These are phyloP conservation scores for Verticillium longisporum DNA, from an alignment of 2,329 filamentous ascomycete species.

Conservation along the genomic window DNA sequence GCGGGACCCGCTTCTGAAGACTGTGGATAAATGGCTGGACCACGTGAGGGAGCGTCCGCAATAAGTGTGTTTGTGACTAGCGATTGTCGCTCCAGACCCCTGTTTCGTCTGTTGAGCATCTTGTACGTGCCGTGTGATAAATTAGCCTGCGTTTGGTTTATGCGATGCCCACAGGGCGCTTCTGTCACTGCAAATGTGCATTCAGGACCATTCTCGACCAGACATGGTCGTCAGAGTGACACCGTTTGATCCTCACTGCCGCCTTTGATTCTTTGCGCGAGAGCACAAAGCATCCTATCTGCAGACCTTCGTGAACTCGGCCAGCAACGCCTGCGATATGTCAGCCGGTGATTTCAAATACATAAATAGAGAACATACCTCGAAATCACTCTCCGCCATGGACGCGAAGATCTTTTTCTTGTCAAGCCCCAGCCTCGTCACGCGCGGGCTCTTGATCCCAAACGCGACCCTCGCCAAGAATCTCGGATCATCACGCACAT, in stretches of 20 bases:
- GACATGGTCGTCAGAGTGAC: no score
- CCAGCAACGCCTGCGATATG: constrained; percentile 15
- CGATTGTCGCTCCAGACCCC: background rate
- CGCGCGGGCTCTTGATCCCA: constrained; percentile 52
- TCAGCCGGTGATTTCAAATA: background rate
- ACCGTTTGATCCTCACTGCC: no score
- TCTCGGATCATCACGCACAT: constrained; percentile 48
- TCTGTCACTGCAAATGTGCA: no score
- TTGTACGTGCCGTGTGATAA: no score
- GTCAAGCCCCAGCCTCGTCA: constrained; percentile 39
- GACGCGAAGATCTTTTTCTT: constrained; percentile 40
- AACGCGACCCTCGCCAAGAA: constrained; percentile 55
- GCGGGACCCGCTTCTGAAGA: background rate
- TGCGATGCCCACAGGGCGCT: no score
- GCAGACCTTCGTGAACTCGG: constrained; percentile 21
- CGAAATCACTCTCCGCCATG: constrained; percentile 47
- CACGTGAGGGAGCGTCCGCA: background rate
- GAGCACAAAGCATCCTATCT: background rate
- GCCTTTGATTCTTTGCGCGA: background rate
- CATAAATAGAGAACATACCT: constrained; percentile 22
- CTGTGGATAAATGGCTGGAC: background rate
- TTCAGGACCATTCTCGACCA: no score
- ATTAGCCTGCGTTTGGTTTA: no score
- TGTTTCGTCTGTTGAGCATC: background rate
- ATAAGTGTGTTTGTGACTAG: background rate